Conservation (phyloP, 78 protist genomes). For the Protostelium mycophagum region DNA sequence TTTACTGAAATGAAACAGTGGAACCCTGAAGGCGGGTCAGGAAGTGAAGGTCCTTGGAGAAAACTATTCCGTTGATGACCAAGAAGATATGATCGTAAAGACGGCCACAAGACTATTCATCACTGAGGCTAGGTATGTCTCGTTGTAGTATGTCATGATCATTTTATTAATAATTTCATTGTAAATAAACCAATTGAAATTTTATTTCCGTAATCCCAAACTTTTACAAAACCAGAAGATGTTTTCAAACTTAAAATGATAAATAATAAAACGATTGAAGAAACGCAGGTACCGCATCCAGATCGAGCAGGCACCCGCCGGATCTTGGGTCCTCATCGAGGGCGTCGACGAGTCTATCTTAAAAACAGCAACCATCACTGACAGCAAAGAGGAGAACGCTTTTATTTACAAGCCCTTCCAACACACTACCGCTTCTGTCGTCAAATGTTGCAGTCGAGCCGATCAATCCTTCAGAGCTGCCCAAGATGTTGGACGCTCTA, state of each 20-base stretch:
- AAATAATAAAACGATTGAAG: not conserved
- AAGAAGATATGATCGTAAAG: constrained; percentile 80
- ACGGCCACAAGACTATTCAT: constrained; percentile 49
- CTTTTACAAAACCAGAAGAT: too few species aligned
- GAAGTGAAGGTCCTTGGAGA: constrained; percentile 87
- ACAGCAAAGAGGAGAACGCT: not conserved
- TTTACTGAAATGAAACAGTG: constrained; percentile 58
- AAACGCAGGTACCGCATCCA: constrained; percentile 68
- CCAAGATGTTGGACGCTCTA: constrained; percentile 95
- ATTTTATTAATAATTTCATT: not conserved
- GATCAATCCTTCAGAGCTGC: constrained; percentile 92
- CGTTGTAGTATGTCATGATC: not conserved
- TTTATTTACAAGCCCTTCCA: constrained; percentile 55
- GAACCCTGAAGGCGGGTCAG: constrained; percentile 68
- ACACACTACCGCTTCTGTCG: constrained; percentile 62
- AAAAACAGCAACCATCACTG: constrained; percentile 84
- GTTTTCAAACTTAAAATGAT: too few species aligned
- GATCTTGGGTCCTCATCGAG: constrained; percentile 88
- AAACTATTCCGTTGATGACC: constrained; percentile 86
- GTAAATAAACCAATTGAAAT: too few species aligned
- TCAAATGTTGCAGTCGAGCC: constrained; percentile 96
- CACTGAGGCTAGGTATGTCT: constrained; percentile 34
- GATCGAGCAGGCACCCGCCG: constrained; percentile 77
- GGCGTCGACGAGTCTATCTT: constrained; percentile 86
- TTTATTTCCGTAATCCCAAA: too few species aligned